Base-by-base conservation (phyloP, 805 yeast genomes). In the Ogataea nakhonphanomensis region DNA sequence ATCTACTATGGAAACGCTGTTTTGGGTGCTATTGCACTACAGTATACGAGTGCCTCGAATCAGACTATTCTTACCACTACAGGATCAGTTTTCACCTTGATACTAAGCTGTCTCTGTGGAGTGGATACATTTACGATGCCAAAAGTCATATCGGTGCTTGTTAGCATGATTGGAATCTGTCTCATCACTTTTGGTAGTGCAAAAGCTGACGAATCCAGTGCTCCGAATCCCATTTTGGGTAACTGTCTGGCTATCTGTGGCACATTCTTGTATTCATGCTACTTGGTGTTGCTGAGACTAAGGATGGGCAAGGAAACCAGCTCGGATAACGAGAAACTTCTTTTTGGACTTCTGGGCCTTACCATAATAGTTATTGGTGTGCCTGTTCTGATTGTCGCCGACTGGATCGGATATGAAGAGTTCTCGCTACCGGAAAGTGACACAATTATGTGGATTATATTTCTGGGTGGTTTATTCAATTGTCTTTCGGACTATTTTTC, bases 31-130 rank as follows among this genome's bases (percentile, higher is more conserved):
- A 38, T 58, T n/a, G 59, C 74, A 3, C 60, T 76, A 32, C 64
- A 64, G 45, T 76, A 64, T 49, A 76, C 81, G 0, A 67, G 76
- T 8, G 77, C 79, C 0, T 70, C 79, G 14, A 74, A 73, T 48
- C 75, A 69, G 48, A 71, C 79, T 0, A 71, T 75, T 8, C 51
- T 76, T 12, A 67, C 77, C 6, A 69, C 79, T 2, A 69, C 78
- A 1, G 67, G 79, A 3, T 70, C 79, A 10, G 62, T 74, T 4
- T 76, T 73, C 51, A 73, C 79, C 0, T 57, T 76, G 25, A 46
- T 73, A 11, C 55, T 74, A 14, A 77, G 80, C 1, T 62, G 57
- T 2, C 14, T 59, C 8, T 51, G 65, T 14, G 61, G 62, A 20
- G 68, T 71, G 13, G 81, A 76, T 40, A 49, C 51, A 6, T 64